Evolutionary conservation across 257 asterid species (phyloP).

Genomic region (Nicotiana undulata): DNA sequence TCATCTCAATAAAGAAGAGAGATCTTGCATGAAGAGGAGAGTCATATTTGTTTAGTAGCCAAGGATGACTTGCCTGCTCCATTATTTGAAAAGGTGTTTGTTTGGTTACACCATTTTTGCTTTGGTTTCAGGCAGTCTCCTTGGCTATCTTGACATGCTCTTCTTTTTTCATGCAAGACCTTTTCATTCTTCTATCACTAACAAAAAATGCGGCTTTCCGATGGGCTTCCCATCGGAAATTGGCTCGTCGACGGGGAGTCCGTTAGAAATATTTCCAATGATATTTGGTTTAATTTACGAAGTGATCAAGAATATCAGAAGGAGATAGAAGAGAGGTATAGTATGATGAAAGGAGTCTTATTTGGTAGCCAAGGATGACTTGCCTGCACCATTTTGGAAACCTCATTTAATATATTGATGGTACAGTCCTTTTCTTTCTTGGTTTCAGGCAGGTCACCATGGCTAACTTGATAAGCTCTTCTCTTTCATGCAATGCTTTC

Average conservation of each 20-base stretch:
- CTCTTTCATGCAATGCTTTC: not conserved
- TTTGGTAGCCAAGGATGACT: not conserved
- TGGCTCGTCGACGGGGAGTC: too few species aligned
- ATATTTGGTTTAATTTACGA: too few species aligned
- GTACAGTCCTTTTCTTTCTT: not conserved
- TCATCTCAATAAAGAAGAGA: not conserved
- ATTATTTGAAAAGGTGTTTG: not conserved
- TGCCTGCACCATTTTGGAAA: too few species aligned
- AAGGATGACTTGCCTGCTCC: not conserved
- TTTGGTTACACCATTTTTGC: not conserved
- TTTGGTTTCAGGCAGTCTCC: not conserved
- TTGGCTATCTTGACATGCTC: slow-evolving; percentile 4
- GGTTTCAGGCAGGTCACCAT: slow-evolving; percentile 2
- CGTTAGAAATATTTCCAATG: too few species aligned
- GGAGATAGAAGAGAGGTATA: not conserved
- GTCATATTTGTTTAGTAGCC: not conserved
- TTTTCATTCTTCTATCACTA: not conserved
- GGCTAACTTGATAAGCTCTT: not conserved
- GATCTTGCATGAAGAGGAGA: not conserved
- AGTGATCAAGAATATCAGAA: not conserved
- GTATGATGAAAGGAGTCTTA: not conserved
- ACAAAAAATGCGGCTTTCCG: too few species aligned
- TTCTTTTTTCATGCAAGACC: not conserved
- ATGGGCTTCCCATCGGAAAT: too few species aligned
- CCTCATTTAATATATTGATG: too few species aligned